Evolutionary conservation across 2,329 filamentous ascomycete species (phyloP).

Genomic region (Sporothrix humicola): DNA sequence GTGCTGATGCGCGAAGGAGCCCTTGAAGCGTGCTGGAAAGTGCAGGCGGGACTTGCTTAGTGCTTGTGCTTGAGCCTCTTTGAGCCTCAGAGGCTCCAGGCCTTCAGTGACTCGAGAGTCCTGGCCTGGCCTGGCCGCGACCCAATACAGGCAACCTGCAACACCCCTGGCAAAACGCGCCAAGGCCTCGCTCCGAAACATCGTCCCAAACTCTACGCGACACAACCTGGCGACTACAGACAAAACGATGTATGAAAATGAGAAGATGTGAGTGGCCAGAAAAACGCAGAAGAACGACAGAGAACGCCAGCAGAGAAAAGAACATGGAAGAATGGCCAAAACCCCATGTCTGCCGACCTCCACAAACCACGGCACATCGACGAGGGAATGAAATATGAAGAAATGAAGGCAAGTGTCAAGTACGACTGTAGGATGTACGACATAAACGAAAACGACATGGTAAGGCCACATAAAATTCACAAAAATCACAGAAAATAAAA

Average conservation of each 20-base stretch:
- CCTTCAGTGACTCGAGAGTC: background rate
- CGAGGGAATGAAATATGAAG: background rate
- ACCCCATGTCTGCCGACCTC: constrained; percentile 4
- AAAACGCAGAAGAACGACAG: too few species aligned
- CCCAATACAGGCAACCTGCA: too few species aligned
- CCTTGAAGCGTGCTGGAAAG: too few species aligned
- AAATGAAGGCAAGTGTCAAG: background rate
- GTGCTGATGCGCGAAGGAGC: background rate
- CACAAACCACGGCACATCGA: background rate
- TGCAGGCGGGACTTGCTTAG: background rate
- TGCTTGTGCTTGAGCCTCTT: constrained; percentile 24
- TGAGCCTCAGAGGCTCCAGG: background rate
- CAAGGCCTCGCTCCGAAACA: constrained; percentile 22
- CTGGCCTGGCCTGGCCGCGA: background rate
- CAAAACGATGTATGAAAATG: too few species aligned
- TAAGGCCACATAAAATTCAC: too few species aligned
- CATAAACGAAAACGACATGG: too few species aligned
- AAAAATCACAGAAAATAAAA: too few species aligned
- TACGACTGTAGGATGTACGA: too few species aligned
- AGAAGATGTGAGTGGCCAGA: too few species aligned
- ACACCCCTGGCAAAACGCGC: constrained; percentile 12
- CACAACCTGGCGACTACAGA: constrained; percentile 4
- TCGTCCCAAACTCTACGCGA: constrained; percentile 24
- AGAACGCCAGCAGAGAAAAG: too few species aligned
- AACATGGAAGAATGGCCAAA: background rate